phyloP scores from a whole-genome alignment of 2,329 filamentous ascomycete species.

The Beauveria pseudobassiana region DNA sequence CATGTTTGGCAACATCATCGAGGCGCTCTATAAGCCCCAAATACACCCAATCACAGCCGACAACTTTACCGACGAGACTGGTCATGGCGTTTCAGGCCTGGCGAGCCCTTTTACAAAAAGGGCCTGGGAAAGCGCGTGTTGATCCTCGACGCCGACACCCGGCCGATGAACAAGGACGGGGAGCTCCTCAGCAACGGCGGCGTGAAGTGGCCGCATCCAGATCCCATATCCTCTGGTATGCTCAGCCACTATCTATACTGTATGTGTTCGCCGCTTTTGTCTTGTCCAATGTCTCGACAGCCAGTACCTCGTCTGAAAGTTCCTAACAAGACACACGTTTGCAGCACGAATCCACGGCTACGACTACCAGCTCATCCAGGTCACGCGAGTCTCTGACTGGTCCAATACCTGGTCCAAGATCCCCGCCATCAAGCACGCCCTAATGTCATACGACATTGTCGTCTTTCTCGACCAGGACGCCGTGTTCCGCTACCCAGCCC shows the following conservation, averaged over 20 bases:
- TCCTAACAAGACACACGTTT: constrained; percentile 3
- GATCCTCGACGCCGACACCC: constrained; percentile 1
- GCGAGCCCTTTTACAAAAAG: constrained; percentile 2
- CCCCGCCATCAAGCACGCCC: constrained; percentile 28
- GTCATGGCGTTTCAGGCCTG: too few relatives aligned
- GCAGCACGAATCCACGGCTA: constrained; percentile 34
- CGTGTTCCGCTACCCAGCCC: constrained; percentile 31
- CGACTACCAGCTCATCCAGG: constrained; percentile 39
- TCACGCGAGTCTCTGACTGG: constrained; percentile 31
- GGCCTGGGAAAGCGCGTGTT: neutral
- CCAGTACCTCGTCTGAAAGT: too few relatives aligned
- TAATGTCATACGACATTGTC: constrained; percentile 33
- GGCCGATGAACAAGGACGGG: neutral
- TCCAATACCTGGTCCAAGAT: constrained; percentile 40
- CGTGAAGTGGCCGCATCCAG: neutral
- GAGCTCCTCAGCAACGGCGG: neutral
- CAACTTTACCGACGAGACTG: neutral
- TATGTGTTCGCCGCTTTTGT: neutral
- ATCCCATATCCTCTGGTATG: neutral
- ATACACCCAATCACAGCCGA: neutral
- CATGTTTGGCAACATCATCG: neutral
- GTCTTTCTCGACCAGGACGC: constrained; percentile 39
- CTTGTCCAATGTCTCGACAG: too few relatives aligned
- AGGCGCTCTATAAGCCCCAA: neutral
- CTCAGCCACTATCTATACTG: constrained; percentile 3